These are phyloP conservation scores for Tetracladium marchalianum DNA, from an alignment of 495 filamentous ascomycete species.

Conservation along the genomic window DNA sequence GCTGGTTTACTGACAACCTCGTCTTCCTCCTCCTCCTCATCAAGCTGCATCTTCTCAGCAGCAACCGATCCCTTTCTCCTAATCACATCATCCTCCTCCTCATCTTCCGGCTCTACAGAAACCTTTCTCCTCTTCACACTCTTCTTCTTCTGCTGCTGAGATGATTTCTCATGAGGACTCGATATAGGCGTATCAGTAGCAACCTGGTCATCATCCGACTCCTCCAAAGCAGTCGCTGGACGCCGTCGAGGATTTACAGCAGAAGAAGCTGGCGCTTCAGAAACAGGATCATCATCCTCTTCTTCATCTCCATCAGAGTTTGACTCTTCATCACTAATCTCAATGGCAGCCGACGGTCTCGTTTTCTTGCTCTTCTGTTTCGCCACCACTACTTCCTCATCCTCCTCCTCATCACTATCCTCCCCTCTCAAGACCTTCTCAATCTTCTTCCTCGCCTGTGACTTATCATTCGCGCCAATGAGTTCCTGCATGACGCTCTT, in stretches of 20 bases:
- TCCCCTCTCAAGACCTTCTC: constrained; percentile 1
- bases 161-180: constrained; percentile 16
- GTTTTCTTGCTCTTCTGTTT: neutral
- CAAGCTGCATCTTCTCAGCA: constrained; percentile 1
- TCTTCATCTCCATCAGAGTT: constrained; percentile 9
- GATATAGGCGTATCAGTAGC: constrained; percentile 19
- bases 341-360: neutral
- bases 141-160: constrained; percentile 14
- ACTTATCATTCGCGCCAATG: neutral
- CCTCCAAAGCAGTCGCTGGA: constrained; percentile 2
- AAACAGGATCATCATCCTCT: constrained; percentile 14
- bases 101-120: constrained; percentile 24
- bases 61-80: constrained; percentile 1
- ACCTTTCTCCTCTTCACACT: constrained; percentile 11
- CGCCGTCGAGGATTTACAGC: neutral
- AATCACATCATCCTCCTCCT: constrained; percentile 22
- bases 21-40: constrained; percentile 31
- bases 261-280: constrained; percentile 9
- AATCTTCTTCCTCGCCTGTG: constrained; percentile 7
- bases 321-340: neutral
- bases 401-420: constrained; percentile 16
- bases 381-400: constrained; percentile 6
- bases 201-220: constrained; percentile 18
- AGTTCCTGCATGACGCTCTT: constrained; percentile 21
- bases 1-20: constrained; percentile 20